Evolutionary conservation across 768 basidiomycete genomes (phyloP).

Genomic region (Leccinellum rugosiceps): DNA sequence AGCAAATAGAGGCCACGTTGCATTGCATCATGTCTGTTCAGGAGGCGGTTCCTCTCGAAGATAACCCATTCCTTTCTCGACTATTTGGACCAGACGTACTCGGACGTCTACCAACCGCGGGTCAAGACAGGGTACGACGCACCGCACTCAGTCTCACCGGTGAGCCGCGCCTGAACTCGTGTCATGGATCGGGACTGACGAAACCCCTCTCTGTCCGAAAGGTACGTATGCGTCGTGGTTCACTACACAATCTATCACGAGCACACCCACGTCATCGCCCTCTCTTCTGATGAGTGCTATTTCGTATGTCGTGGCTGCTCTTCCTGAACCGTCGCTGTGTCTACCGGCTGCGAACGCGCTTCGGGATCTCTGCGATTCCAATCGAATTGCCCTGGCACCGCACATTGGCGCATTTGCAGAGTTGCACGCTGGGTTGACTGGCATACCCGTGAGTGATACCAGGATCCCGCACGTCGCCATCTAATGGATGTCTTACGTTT

Average conservation of each 20-base stretch:
- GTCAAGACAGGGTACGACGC: conserved; percentile 62
- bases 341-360: conserved; percentile 78
- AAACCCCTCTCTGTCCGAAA: conserved; percentile 21
- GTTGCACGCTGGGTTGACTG: conserved; percentile 71
- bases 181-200: background rate
- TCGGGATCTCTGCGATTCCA: conserved; percentile 86
- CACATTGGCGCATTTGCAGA: conserved; percentile 85
- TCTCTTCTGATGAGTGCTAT: conserved; percentile 63
- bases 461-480: background rate
- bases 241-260: conserved; percentile 43
- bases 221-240: conserved; percentile 83
- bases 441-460: conserved; percentile 59
- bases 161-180: conserved; percentile 31
- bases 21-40: conserved; percentile 86
- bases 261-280: conserved; percentile 28
- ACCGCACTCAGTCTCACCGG: conserved; percentile 77
- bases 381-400: conserved; percentile 75
- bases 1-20: conserved; percentile 86
- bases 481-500: background rate
- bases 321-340: conserved; percentile 62
- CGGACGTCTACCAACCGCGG: conserved; percentile 61
- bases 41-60: conserved; percentile 72
- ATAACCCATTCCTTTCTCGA: conserved; percentile 50
- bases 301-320: conserved; percentile 65
- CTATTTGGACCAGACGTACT: conserved; percentile 76